Conservation (phyloP, 371 early-diverging fungal species). For the Mortierella sp. region DNA sequence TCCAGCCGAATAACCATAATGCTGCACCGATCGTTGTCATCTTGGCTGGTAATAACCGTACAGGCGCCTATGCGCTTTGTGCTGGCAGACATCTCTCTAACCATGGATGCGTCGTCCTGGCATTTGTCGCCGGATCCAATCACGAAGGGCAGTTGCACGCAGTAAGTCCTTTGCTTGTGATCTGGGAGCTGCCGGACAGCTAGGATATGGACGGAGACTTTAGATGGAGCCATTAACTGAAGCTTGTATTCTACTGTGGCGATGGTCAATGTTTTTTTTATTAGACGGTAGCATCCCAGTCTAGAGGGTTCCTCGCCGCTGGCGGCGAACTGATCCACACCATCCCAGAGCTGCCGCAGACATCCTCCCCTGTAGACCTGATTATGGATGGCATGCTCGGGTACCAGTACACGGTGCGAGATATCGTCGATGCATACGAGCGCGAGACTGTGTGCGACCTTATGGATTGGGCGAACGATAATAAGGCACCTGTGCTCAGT, state of each 20-base stretch:
- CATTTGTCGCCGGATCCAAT: constrained; percentile 66
- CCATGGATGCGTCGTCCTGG: constrained; percentile 76
- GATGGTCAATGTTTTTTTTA: too few relatives aligned
- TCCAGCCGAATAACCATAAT: constrained; percentile 76
- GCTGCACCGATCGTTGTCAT: constrained; percentile 76
- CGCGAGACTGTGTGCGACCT: constrained; percentile 62
- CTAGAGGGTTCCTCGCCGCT: constrained; percentile 33
- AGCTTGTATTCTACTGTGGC: too few relatives aligned
- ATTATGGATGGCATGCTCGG: constrained; percentile 85
- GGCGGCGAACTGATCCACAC: constrained; percentile 41
- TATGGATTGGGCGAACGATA: constrained; percentile 83
- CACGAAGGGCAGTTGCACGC: constrained; percentile 31
- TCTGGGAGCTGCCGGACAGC: not conserved
- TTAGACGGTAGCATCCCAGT: constrained; percentile 33
- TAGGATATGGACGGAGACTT: too few relatives aligned
- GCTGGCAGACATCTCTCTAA: constrained; percentile 81
- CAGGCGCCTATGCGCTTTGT: constrained; percentile 77
- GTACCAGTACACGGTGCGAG: constrained; percentile 66
- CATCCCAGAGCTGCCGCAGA: constrained; percentile 60
- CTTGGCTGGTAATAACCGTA: constrained; percentile 77
- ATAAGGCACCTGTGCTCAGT: constrained; percentile 76
- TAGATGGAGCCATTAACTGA: too few relatives aligned
- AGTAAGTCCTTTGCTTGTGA: constrained; percentile 13
- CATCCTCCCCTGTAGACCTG: constrained; percentile 76
- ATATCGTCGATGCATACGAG: constrained; percentile 65